A percentile compares a stretch with the other conserved stretches of the same genome.
phyloP scores from a whole-genome alignment of 805 yeast species.

The Cyberlindnera meyerae region DNA sequence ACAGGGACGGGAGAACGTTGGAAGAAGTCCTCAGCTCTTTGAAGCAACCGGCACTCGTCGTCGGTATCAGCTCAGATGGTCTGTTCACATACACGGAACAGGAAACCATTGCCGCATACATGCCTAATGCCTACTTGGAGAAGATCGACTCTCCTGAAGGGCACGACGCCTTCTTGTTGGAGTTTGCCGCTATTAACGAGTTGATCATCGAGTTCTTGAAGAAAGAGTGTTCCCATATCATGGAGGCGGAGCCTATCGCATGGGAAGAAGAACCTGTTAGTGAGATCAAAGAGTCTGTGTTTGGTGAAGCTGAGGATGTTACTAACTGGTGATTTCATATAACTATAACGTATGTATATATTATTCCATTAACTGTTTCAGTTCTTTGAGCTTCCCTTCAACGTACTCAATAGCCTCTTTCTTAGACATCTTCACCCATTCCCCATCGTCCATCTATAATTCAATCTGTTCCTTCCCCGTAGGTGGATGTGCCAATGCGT shows the following conservation, averaged over 20 bases:
- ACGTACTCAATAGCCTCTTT: conserved; percentile 10
- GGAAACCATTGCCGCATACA: conserved; percentile 67
- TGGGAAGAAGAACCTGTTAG: conserved; percentile 40
- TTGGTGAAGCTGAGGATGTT: conserved; percentile 93
- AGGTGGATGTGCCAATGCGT: conserved; percentile 15
- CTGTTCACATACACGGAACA: conserved; percentile 91
- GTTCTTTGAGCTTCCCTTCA: conserved; percentile 4
- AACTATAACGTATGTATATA: too few species aligned
- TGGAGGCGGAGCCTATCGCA: conserved; percentile 41
- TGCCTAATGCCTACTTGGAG: conserved; percentile 65
- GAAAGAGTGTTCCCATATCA: conserved; percentile 52
- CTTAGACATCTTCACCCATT: conserved; percentile 1
- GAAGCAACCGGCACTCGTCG: conserved; percentile 70
- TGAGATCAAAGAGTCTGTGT: conserved; percentile 55
- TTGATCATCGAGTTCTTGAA: conserved; percentile 64
- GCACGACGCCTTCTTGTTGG: conserved; percentile 93
- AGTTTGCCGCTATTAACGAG: conserved; percentile 75
- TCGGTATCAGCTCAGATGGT: conserved; percentile 91
- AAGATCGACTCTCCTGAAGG: conserved; percentile 91
- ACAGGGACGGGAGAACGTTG: conserved; percentile 44
- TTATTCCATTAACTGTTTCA: not conserved
- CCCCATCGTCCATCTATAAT: conserved; percentile 14
- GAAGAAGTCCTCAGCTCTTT: conserved; percentile 52
- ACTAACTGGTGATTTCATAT: conserved; percentile 67
- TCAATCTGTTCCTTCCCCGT: conserved; percentile 6